Percentiles rank a stretch among this genome's conserved stretches.
Conservation (phyloP, 2,329 filamentous ascomycete genomes). For the Cordyceps pruinosa region DNA sequence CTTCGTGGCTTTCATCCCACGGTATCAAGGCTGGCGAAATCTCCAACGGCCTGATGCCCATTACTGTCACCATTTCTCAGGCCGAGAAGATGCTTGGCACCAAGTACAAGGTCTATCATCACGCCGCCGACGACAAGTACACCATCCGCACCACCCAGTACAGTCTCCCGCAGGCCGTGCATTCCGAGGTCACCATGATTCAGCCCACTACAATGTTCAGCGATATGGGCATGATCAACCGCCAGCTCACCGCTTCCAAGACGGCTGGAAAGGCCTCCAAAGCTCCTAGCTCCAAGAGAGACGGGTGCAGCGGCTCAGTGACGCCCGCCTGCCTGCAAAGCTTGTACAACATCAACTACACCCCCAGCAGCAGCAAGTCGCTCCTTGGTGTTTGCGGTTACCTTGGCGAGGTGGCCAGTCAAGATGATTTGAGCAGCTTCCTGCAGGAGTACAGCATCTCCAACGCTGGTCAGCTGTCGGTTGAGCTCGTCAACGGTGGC, state of each 20-base stretch:
- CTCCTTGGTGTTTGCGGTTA: conserved; percentile 6
- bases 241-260: neutral
- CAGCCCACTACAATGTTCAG: conserved; percentile 14
- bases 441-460: neutral
- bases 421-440: conserved; percentile 1
- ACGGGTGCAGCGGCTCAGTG: neutral
- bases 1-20: conserved; percentile 10
- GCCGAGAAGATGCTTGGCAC: conserved; percentile 11
- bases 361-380: neutral
- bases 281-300: neutral
- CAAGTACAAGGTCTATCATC: conserved; percentile 9
- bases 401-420: neutral
- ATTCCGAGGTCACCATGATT: conserved; percentile 10
- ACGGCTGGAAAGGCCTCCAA: neutral
- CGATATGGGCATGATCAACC: conserved; percentile 7
- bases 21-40: conserved; percentile 9
- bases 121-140: conserved; percentile 4
- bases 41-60: conserved; percentile 1
- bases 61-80: conserved; percentile 1
- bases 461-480: neutral
- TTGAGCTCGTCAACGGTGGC: conserved; percentile 8
- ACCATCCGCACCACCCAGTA: conserved; percentile 11
- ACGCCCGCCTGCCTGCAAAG: neutral
- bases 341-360: conserved; percentile 11
- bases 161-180: conserved; percentile 5